Conservation (phyloP, 2,329 filamentous ascomycete species). For the Lecanoromycetidae sp. region DNA sequence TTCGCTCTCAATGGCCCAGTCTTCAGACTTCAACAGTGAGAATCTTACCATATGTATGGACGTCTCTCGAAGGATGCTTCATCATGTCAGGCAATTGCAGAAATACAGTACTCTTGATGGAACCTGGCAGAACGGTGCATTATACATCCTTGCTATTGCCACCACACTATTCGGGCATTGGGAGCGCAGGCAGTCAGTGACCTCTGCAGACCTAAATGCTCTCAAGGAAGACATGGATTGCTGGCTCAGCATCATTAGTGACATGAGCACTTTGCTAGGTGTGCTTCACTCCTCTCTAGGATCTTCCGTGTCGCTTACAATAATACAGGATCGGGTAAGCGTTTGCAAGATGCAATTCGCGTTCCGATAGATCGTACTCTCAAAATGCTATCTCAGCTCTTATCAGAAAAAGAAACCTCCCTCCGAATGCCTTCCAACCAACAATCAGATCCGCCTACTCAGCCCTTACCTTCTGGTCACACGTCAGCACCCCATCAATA, state of each 20-base stretch:
- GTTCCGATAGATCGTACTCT: constrained; percentile 16
- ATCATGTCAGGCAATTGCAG: constrained; percentile 29
- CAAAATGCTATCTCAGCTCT: constrained; percentile 8
- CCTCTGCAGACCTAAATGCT: constrained; percentile 30
- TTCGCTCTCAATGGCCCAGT: constrained; percentile 32
- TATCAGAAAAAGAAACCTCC: constrained; percentile 2
- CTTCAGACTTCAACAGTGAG: constrained; percentile 23
- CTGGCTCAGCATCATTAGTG: constrained; percentile 39
- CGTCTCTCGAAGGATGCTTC: constrained; percentile 22
- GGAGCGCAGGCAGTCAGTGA: constrained; percentile 34
- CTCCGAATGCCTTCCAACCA: background rate
- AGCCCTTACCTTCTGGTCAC: background rate
- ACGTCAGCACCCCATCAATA: background rate
- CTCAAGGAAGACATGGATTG: constrained; percentile 36
- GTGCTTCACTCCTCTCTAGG: background rate
- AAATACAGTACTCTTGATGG: constrained; percentile 37
- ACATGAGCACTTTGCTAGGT: constrained; percentile 37
- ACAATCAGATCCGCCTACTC: background rate
- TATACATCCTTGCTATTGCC: constrained; percentile 40
- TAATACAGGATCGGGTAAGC: constrained; percentile 14
- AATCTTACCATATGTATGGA: constrained; percentile 25
- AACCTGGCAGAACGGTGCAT: constrained; percentile 39
- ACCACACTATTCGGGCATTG: constrained; percentile 39
- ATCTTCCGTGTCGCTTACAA: background rate
- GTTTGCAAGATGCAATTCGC: constrained; percentile 15